Percentiles rank a stretch among this genome's conserved stretches.
Evolutionary conservation across 139 green algal genomes (phyloP).

Genomic region (Chlorella sorokiniana): DNA sequence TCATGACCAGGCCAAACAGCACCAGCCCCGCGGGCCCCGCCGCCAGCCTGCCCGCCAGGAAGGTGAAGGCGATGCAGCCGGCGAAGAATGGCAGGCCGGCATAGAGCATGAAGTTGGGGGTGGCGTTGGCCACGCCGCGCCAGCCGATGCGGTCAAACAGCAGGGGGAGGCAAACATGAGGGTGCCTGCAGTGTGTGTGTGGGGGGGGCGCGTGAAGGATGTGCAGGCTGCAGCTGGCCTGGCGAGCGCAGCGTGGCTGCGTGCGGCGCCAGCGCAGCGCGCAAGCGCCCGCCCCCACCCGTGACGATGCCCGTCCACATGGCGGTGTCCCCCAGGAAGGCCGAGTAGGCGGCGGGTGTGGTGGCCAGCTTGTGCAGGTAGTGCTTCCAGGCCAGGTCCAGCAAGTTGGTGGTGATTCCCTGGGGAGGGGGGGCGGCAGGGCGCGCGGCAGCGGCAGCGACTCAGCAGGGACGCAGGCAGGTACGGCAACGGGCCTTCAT

Average conservation of each 20-base stretch:
- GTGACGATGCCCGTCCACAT: constrained; percentile 86
- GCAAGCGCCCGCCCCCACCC: background rate
- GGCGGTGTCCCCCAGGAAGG: constrained; percentile 85
- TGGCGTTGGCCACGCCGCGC: constrained; percentile 77
- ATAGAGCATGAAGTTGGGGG: constrained; percentile 68
- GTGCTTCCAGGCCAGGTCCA: constrained; percentile 94
- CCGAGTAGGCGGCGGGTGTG: constrained; percentile 79
- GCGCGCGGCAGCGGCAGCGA: background rate
- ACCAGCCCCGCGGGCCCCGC: background rate
- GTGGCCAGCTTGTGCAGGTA: constrained; percentile 88
- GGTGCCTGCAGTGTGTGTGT: constrained; percentile 23
- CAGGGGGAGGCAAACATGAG: constrained; percentile 85
- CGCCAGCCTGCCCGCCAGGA: constrained; percentile 19
- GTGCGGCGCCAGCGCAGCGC: no score
- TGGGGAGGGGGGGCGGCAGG: constrained; percentile 34
- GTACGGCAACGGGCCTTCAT: no score
- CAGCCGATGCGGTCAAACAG: constrained; percentile 85
- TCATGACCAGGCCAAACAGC: constrained; percentile 59
- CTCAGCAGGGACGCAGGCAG: no score
- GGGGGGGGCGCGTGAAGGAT: background rate
- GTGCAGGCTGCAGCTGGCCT: background rate
- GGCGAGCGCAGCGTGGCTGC: background rate
- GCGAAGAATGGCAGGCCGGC: constrained; percentile 78
- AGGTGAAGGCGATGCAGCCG: constrained; percentile 66
- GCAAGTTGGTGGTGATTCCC: constrained; percentile 84